These are phyloP conservation scores for Harrya chromipes DNA, from an alignment of 768 basidiomycete genomes.

Conservation along the genomic window DNA sequence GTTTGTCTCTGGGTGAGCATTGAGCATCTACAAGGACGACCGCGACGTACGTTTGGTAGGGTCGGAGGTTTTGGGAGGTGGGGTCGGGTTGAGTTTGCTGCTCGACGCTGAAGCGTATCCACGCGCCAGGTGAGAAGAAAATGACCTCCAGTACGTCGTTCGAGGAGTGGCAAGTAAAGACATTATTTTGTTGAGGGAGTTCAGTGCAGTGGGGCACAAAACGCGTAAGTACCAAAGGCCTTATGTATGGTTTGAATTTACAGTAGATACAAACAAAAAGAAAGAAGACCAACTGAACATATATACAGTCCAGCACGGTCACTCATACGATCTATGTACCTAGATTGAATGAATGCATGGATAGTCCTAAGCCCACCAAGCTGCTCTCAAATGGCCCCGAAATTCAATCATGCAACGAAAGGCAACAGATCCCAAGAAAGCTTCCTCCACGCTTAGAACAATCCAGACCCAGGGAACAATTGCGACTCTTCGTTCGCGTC, in stretches of 20 bases:
- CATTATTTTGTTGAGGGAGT: conserved; percentile 9
- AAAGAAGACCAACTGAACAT: conserved; percentile 6
- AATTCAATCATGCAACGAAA: too few species aligned
- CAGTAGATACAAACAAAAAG: conserved; percentile 22
- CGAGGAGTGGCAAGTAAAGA: conserved; percentile 14
- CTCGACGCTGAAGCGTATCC: conserved; percentile 12
- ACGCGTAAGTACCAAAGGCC: too few species aligned
- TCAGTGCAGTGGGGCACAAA: too few species aligned
- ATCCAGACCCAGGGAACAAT: conserved; percentile 42
- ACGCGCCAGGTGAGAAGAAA: conserved; percentile 11
- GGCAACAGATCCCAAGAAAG: background rate
- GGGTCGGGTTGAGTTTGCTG: background rate
- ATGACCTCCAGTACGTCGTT: conserved; percentile 9
- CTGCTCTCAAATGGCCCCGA: background rate
- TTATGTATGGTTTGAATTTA: conserved; percentile 5
- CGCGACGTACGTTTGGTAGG: conserved; percentile 18
- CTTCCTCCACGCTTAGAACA: conserved; percentile 30
- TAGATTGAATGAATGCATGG: background rate
- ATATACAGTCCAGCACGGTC: conserved; percentile 9
- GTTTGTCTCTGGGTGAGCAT: background rate
- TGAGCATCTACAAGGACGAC: too few species aligned
- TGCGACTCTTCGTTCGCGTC: conserved; percentile 33
- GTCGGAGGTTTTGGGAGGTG: conserved; percentile 7
- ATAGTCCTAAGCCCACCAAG: background rate
- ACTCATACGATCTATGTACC: conserved; percentile 14